Evolutionary conservation across 2,329 filamentous ascomycete species (phyloP), one percentile per base, ranked within the genome.

Genomic region (Rhexocercosporidium sp.): DNA sequence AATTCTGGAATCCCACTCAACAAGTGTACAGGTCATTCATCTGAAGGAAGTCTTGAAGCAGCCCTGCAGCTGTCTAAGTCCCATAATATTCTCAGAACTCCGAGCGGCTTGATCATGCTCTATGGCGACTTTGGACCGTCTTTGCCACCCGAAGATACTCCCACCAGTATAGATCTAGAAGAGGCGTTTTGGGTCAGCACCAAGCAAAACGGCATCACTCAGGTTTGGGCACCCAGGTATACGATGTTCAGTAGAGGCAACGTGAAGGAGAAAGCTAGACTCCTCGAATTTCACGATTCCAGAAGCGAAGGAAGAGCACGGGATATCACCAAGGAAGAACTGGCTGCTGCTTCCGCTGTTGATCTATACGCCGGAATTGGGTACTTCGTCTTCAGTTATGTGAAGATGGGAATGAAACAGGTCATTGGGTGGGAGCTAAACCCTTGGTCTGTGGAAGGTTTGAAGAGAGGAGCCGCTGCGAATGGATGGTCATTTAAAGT

Each of bases 191-290:
- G 95, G 95, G 91, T 92, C 0, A 86, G 84, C 14, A 90, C 91
- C 4, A 87, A 85, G 62, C 94, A 97, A 77, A 92, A 93, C 75
- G 91, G 90, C 2, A 91, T 98, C 66, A 80, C 82, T 41, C 95
- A 98, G 81, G 90, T 86, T 1, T 98, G 94, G 94, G 92, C 94
- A 0, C 95, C 95, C 16, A 80, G 90, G 0, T 94, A 93, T 84
- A 97, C 94, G 29, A 97, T 97, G 94, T 98, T 98, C 78, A 94
- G 91, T 69, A 87, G 94, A 1, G 94, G 95, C 3, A 98, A 97
- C 78, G 83, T 97, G 67, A 91, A 89, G 60, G 95, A 98, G 79
- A 98, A 97, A 77, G 89, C 91, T 0, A 84, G 95, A 14, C 79
- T 97, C 1, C 79, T 97, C 4, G 77, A 75, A 0, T 89, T 89